These are phyloP conservation scores for Xylariaceae sp. DNA, from an alignment of 2,329 filamentous ascomycete species.

Conservation along the genomic window DNA sequence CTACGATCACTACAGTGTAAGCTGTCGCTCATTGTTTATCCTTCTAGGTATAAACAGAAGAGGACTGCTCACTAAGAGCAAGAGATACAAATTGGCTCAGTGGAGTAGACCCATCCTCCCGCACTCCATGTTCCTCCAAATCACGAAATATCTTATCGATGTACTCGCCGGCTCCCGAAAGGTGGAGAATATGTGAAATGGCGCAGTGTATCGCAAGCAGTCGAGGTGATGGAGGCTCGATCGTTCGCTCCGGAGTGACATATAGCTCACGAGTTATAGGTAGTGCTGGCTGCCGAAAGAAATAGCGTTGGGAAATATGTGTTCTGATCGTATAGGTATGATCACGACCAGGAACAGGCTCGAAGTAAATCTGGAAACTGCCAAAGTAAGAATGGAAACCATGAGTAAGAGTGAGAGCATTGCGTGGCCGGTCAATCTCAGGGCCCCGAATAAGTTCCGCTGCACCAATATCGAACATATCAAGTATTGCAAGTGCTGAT, in stretches of 20 bases:
- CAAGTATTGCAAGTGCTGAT: constrained; percentile 36
- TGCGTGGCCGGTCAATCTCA: constrained; percentile 39
- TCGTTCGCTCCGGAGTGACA: background rate
- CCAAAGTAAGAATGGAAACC: no score
- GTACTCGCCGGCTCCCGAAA: constrained; percentile 2
- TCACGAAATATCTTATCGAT: constrained; percentile 4
- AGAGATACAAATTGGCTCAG: background rate
- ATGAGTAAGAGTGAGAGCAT: constrained; percentile 26
- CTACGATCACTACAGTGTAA: no score
- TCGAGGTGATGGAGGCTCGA: background rate
- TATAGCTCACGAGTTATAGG: background rate
- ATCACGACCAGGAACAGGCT: no score
- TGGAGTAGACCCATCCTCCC: background rate
- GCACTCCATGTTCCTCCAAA: background rate
- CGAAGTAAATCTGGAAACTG: no score
- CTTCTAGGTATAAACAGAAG: no score
- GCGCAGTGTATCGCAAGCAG: background rate
- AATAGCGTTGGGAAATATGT: background rate
- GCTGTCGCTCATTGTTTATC: no score
- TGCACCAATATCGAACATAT: constrained; percentile 40
- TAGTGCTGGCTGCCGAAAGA: background rate
- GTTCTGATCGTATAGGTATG: background rate
- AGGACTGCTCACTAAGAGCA: no score
- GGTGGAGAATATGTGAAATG: constrained; percentile 2
- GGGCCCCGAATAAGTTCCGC: constrained; percentile 36